Evolutionary conservation across 108 stramenopile species (phyloP).

Genomic region (Cyclotella baltica): DNA sequence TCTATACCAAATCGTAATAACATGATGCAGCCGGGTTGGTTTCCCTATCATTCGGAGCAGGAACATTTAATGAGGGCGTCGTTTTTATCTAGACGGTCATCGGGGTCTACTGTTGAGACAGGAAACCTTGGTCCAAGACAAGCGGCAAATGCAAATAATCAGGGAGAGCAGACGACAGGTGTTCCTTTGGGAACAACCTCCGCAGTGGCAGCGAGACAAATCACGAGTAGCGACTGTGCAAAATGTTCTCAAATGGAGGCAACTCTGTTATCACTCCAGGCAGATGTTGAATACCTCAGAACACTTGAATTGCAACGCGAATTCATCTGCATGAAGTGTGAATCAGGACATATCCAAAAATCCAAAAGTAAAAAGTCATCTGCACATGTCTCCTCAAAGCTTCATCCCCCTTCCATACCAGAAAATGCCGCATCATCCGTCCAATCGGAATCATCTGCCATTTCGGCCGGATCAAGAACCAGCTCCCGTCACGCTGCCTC

Average conservation of each 20-base stretch:
- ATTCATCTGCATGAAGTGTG: slow-evolving; percentile 48
- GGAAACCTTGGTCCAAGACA: background rate
- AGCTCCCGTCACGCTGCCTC: slow-evolving; percentile 1
- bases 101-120: slow-evolving; percentile 7
- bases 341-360: background rate
- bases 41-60: background rate
- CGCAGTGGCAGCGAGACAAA: background rate
- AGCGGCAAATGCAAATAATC: background rate
- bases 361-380: background rate
- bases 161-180: background rate
- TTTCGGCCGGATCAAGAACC: background rate
- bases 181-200: background rate
- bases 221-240: slow-evolving; percentile 22
- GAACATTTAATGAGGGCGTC: slow-evolving; percentile 9
- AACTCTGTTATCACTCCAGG: slow-evolving; percentile 42
- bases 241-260: slow-evolving; percentile 48
- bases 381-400: background rate
- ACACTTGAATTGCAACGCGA: slow-evolving; percentile 53
- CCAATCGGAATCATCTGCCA: slow-evolving; percentile 1
- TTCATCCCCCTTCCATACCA: slow-evolving; percentile 11
- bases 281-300: slow-evolving; percentile 66
- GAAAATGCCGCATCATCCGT: slow-evolving; percentile 20
- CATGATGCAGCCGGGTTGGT: background rate
- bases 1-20: background rate
- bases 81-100: background rate